phyloP scores from a whole-genome alignment of 257 asterid genomes.

The Solanum peruvianum region DNA sequence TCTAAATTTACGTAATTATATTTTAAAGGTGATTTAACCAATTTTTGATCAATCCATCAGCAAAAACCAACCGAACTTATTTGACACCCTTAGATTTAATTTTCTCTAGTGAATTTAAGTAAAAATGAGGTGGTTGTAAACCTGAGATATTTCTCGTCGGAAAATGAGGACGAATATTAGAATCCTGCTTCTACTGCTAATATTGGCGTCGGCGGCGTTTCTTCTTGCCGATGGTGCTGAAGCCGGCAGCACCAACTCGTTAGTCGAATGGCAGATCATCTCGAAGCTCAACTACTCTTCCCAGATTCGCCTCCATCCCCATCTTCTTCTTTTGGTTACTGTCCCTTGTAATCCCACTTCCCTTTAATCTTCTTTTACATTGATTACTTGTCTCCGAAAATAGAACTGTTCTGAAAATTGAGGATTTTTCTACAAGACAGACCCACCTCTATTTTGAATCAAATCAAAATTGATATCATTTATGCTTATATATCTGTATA shows the following conservation, averaged over 20 bases:
- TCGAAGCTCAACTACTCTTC: constrained; percentile 52
- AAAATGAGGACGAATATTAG: background rate
- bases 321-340: constrained; percentile 59
- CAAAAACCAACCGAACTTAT: no score
- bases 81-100: no score
- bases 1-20: no score
- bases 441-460: background rate
- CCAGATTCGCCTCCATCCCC: constrained; percentile 61
- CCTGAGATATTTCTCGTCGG: background rate
- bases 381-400: background rate
- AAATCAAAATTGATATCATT: background rate
- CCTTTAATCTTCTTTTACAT: background rate
- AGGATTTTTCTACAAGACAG: background rate
- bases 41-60: no score
- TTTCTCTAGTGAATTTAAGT: background rate
- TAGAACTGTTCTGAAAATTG: background rate
- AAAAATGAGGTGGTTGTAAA: background rate
- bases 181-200: background rate
- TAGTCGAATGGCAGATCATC: constrained; percentile 55
- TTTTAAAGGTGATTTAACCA: no score
- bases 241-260: constrained; percentile 8
- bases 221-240: constrained; percentile 1
- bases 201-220: background rate
- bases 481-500: background rate
- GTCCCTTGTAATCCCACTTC: constrained; percentile 57